Base-by-base conservation (phyloP, 805 yeast genomes). In the Peterozyma toletana region DNA sequence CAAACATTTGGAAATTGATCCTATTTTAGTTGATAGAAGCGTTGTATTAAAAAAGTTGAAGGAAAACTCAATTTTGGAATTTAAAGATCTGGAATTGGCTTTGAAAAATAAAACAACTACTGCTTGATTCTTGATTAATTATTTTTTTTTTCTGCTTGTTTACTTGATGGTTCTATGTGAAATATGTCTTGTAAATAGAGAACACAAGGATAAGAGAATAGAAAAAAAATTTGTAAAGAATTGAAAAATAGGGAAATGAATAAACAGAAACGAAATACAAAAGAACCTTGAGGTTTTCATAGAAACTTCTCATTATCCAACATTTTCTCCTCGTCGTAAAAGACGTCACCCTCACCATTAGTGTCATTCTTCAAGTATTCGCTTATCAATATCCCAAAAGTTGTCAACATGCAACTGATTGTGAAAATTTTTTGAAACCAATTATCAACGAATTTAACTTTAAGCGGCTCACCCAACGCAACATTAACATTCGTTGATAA, bases 1-100 rank as follows among this genome's bases (percentile, higher is more conserved):
- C 13, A 64, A 72, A 48, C 96, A 87, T 64, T 70, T 70, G n/a
- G 62, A 66, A 46, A 63, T 87, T 51, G 53, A 50, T 74, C 21
- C 65, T 73, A 52, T 68, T 46, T 38, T 63, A 60, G 68, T 73
- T 57, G 85, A 83, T 54, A 84, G 83, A 59, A 72, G 77, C 48
- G 80, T 78, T 2, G 62, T 85, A 45, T 68, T 87, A 52, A 83
- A 80, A 54, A 80, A 77, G 50, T 60, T 86, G 54, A 68, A 77
- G 45, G 64, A 60, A 38, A 55, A 48, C 13, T 31, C 34, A 31
- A 9, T 11, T 11, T 31, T 31, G 9, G 34, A 31, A 13, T 31
- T 31, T 9, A 31, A 13, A 13, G 15, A 31, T 5, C 15, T 31
- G 34, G 27, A 21, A 21, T 21, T 21, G 27, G 27, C 27, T 21